Evolutionary conservation across 495 filamentous ascomycete species (phyloP).

Genomic region (Platismatia glauca): DNA sequence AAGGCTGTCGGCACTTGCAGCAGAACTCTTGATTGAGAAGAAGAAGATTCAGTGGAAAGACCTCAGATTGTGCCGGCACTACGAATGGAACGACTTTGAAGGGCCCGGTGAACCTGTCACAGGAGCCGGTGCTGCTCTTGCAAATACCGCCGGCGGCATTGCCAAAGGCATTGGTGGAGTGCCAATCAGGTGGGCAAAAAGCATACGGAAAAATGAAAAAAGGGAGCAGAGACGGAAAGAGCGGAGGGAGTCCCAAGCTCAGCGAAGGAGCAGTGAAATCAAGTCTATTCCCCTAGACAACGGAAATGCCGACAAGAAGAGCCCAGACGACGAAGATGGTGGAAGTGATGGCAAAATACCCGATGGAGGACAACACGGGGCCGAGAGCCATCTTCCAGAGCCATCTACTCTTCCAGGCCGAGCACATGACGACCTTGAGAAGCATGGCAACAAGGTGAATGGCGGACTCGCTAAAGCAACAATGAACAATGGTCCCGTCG

Average conservation of each 20-base stretch:
- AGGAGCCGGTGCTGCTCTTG: constrained; percentile 49
- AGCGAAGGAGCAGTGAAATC: constrained; percentile 7
- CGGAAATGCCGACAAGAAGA: not conserved
- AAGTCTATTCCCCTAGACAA: not conserved
- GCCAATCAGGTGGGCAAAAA: constrained; percentile 48
- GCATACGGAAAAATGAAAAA: constrained; percentile 39
- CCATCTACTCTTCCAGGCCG: constrained; percentile 4
- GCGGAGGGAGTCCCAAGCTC: constrained; percentile 20
- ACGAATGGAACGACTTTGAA: constrained; percentile 73
- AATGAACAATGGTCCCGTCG: constrained; percentile 1
- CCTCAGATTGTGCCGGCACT: constrained; percentile 56
- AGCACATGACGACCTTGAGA: constrained; percentile 10
- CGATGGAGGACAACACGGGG: constrained; percentile 15
- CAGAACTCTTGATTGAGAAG: constrained; percentile 50
- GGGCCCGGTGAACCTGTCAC: constrained; percentile 68
- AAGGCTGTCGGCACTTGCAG: constrained; percentile 56
- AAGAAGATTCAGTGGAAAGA: constrained; percentile 53
- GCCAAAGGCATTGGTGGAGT: constrained; percentile 50
- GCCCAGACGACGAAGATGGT: not conserved
- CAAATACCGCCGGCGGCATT: constrained; percentile 43
- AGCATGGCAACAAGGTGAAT: constrained; percentile 6
- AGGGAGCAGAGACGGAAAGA: constrained; percentile 37
- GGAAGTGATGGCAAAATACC: constrained; percentile 10
- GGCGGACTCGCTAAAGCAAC: constrained; percentile 13
- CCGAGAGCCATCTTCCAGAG: constrained; percentile 19